Evolutionary conservation across 2,329 filamentous ascomycete genomes (phyloP).

Genomic region (Colletotrichum horii): DNA sequence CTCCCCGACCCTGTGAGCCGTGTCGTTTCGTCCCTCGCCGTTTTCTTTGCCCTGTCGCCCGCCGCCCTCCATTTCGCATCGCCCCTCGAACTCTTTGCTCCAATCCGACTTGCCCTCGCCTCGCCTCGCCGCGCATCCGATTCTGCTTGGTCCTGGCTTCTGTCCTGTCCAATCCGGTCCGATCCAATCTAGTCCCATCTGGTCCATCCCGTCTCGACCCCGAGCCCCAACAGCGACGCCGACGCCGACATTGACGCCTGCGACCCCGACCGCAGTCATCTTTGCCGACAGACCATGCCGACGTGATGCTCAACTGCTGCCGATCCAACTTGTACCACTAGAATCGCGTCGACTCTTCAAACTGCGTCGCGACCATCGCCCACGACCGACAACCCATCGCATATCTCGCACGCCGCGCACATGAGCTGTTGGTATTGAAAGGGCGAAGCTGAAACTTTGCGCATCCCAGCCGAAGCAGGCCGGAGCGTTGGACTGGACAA

Average conservation of each 20-base stretch:
- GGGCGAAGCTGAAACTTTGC: constrained; percentile 18
- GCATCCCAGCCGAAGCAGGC: constrained; percentile 14
- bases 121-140: neutral
- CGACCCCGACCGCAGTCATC: neutral
- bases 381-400: neutral
- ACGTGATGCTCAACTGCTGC: constrained; percentile 11
- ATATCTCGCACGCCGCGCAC: constrained; percentile 6
- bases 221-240: neutral
- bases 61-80: neutral
- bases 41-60: neutral
- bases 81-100: neutral
- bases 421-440: constrained; percentile 9
- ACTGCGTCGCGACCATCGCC: neutral
- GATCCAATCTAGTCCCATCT: neutral
- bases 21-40: neutral
- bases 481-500: constrained; percentile 9
- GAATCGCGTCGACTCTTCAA: neutral
- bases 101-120: neutral
- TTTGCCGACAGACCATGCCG: neutral
- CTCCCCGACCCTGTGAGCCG: neutral
- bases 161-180: neutral
- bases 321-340: neutral
- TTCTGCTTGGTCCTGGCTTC: neutral
- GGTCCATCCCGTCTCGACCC: neutral
- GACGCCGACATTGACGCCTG: neutral